Evolutionary conservation across 345 rosid genomes (phyloP), one percentile per base, ranked within the genome.

Genomic region (Dipteronia dyeriana): DNA sequence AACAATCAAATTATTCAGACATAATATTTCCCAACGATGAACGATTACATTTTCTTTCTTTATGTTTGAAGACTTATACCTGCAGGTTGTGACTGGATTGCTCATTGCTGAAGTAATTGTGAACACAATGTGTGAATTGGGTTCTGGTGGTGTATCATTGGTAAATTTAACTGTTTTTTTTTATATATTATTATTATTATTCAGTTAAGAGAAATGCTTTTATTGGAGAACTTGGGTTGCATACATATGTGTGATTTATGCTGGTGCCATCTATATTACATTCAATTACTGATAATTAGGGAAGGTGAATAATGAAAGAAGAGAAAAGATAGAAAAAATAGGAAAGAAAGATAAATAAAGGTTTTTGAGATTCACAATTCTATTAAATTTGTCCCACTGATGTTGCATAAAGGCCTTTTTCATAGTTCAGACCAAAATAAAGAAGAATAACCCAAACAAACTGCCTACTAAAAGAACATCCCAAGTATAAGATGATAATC

Each of bases 81-180:
- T 75, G 79, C 87, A 93, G 98, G 95, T 95, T 76, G 89, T 87
- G 25, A 95, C 97, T 8, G 97, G 98, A 68, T 80, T 95, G 85
- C 93, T 95, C 26, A 60, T 93, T 80, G 98, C 98, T 70, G 98
- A 92, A 89, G 96, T 94, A 41, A 94, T 92, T 82, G 93, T 92
- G 70, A 91, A 84, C 66, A 93, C 98, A 19, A 93, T 95, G 98
- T 87, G 91, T 66, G 98, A 95, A 83, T 65, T 95, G 79, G 98
- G 98, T 75, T 88, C 98, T 19, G 98, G 98, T 17, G 95, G 98
- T 45, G 96, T 93, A 43, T 93, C 98, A 22, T 84, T 95, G 83
- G 98, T 95, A 89, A 81, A 60, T 69, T 2, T 63, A 47, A 2
- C 10, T 12, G 7, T 22, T 6, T 16, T 61, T 61, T 17, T 12